Conservation (phyloP, 2,329 filamentous ascomycete species). For the Pseudopithomyces chartarum region DNA sequence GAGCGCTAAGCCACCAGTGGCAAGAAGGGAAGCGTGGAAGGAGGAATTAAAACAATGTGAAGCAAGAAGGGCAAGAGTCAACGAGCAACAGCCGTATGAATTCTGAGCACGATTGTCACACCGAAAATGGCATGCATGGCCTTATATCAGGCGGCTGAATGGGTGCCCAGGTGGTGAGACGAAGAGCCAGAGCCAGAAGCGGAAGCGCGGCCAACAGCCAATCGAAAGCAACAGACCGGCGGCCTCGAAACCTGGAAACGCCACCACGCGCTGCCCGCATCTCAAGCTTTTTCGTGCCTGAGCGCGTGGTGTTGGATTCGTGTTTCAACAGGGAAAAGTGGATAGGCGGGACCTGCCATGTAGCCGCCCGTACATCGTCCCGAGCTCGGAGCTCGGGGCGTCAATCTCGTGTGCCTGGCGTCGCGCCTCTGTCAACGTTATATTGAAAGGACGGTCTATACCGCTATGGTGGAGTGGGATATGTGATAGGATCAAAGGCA, state of each 20-base stretch:
- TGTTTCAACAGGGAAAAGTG: slow-evolving; percentile 35
- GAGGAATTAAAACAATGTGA: slow-evolving; percentile 16
- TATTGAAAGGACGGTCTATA: background rate
- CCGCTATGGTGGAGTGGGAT: background rate
- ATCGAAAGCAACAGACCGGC: slow-evolving; percentile 31
- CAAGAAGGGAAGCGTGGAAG: slow-evolving; percentile 17
- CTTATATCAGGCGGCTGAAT: slow-evolving; percentile 40
- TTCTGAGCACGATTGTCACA: slow-evolving; percentile 12
- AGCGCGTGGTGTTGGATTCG: slow-evolving; percentile 37
- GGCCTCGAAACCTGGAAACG: slow-evolving; percentile 40
- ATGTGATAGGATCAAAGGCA: background rate
- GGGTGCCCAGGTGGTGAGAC: slow-evolving; percentile 36
- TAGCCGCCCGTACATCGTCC: slow-evolving; percentile 39
- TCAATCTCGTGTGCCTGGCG: slow-evolving; percentile 30
- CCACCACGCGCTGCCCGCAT: slow-evolving; percentile 35
- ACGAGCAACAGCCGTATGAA: slow-evolving; percentile 9
- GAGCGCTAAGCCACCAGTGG: slow-evolving; percentile 15
- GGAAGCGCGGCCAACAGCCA: slow-evolving; percentile 37
- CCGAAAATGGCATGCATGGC: slow-evolving; percentile 3
- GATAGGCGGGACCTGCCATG: slow-evolving; percentile 35
- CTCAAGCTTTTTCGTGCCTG: slow-evolving; percentile 40
- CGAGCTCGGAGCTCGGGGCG: slow-evolving; percentile 30
- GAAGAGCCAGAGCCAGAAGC: slow-evolving; percentile 30
- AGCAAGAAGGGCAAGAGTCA: slow-evolving; percentile 20
- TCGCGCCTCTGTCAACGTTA: slow-evolving; percentile 15